Base-by-base conservation (phyloP, 139 green algal species). In the Chlorella sp. region DNA sequence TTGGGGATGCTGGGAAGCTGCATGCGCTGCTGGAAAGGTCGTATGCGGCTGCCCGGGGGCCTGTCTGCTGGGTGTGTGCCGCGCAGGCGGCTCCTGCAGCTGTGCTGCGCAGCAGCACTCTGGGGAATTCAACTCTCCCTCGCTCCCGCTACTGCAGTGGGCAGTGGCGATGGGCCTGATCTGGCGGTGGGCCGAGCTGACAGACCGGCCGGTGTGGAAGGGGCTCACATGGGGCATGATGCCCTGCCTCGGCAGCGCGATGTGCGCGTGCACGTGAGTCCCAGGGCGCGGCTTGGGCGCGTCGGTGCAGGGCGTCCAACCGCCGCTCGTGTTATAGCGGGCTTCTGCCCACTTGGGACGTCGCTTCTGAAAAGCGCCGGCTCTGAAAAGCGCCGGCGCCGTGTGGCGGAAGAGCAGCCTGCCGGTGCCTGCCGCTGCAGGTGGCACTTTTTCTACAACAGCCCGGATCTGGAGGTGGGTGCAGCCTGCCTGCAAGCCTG, bases 381-480 rank as follows among this genome's bases (percentile, higher is more conserved):
- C 46, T 55, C 14, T 55, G 46, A 17, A 27, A 55, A 55, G 14
- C 14, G 17, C 46, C 14, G 46, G 46, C 17, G 46, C 46, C 46
- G 46, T 55, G 14, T 27, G 46, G 14, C 17, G 46, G 17, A 55
- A 17, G 14, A 55, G 17, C 17, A 17, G 14, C 14, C 46, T 55
- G 14, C 17, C 17, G 46, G 17, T 27, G 14, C 46, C 46, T 55
- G 46, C 17, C 46, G 46, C 23, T 92, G 85, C 83, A 96, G 89
- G 4, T 97, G 92, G 85, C 94, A 98, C 77, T 93, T 97, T 68
- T 97, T 97, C 77, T 97, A 95, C 88, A 98, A 98, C 80, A 63
- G 66, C 31, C 74, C 84, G 41, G 76, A 91, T 0, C 73, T 94
- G 51, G 58, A 90, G 51, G 75, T 84, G 35, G 15, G 67, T 40